Percentiles rank a stretch among this genome's conserved stretches.
phyloP scores from a whole-genome alignment of 1,139 yeast genomes.

The Citeromyces siamensis region DNA sequence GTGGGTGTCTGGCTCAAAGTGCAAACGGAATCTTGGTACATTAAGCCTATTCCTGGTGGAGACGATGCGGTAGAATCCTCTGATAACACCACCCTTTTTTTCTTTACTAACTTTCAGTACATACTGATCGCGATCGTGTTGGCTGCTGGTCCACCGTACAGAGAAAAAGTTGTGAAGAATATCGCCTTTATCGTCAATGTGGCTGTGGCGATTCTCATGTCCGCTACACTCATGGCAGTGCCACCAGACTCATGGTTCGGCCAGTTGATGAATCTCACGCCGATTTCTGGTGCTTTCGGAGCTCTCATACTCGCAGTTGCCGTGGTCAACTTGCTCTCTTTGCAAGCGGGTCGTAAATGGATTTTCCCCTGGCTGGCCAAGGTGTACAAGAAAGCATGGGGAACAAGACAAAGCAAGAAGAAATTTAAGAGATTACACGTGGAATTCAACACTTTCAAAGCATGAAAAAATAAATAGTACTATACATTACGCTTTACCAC shows the following conservation, averaged over 20 bases:
- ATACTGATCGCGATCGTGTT: constrained; percentile 71
- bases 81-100: constrained; percentile 79
- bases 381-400: constrained; percentile 16
- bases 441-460: constrained; percentile 11
- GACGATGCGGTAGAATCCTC: constrained; percentile 72
- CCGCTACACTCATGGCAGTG: constrained; percentile 35
- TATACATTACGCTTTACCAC: constrained; percentile 11
- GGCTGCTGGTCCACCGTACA: constrained; percentile 92
- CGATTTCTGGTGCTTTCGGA: constrained; percentile 40
- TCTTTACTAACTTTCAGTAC: constrained; percentile 79
- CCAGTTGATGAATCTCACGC: constrained; percentile 62
- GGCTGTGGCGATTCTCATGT: constrained; percentile 30
- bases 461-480: neutral
- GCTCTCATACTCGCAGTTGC: constrained; percentile 33
- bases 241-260: constrained; percentile 44
- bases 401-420: constrained; percentile 16
- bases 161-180: constrained; percentile 64
- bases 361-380: constrained; percentile 21
- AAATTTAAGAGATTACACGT: constrained; percentile 15
- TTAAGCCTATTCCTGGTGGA: constrained; percentile 71
- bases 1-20: constrained; percentile 50
- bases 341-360: constrained; percentile 31
- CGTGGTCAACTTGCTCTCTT: constrained; percentile 33
- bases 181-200: constrained; percentile 60
- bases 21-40: constrained; percentile 59